Base-by-base conservation (phyloP, 768 basidiomycete genomes). In the Bullera alba region DNA sequence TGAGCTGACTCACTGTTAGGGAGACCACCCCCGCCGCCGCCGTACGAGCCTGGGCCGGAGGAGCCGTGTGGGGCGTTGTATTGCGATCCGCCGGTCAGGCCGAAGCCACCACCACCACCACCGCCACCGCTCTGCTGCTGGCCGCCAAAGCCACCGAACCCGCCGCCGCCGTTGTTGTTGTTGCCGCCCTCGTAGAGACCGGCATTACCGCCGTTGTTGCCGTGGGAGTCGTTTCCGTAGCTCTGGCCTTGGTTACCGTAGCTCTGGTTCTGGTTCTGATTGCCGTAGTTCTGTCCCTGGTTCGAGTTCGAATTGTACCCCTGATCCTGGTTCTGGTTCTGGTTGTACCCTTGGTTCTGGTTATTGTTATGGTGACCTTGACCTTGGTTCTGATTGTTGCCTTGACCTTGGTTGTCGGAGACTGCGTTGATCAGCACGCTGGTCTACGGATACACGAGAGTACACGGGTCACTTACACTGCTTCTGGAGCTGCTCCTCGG, bases 401-500 rank as follows among this genome's bases (percentile, higher is more conserved):
- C n/a, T n/a, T n/a, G n/a, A n/a, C n/a, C n/a, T n/a, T n/a, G n/a
- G n/a, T n/a, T n/a, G n/a, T n/a, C n/a, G n/a, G n/a, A n/a, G n/a
- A n/a, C 32, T 34, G n/a, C 32, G 32, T 34, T 34, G 32, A n/a
- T n/a, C n/a, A n/a, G n/a, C n/a, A n/a, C n/a, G n/a, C n/a, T n/a
- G n/a, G n/a, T n/a, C n/a, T n/a, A n/a, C n/a, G n/a, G n/a, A n/a
- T n/a, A n/a, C n/a, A n/a, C n/a, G n/a, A n/a, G n/a, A n/a, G n/a
- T n/a, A n/a, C n/a, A n/a, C n/a, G 42, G 4, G 12, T n/a, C 15
- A 79, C 25, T 75, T 63, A 58, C 75, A 72, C 73, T 81, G 81
- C 65, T 80, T 75, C 32, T 79, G 70, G 58, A 78, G 70, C 55
- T 81, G 80, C 71, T 87, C 70, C 72, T 86, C 83, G 8, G 85